Evolutionary conservation across 805 yeast species (phyloP), one percentile per base, ranked within the genome.

Genomic region (Starmerella scarabaei): DNA sequence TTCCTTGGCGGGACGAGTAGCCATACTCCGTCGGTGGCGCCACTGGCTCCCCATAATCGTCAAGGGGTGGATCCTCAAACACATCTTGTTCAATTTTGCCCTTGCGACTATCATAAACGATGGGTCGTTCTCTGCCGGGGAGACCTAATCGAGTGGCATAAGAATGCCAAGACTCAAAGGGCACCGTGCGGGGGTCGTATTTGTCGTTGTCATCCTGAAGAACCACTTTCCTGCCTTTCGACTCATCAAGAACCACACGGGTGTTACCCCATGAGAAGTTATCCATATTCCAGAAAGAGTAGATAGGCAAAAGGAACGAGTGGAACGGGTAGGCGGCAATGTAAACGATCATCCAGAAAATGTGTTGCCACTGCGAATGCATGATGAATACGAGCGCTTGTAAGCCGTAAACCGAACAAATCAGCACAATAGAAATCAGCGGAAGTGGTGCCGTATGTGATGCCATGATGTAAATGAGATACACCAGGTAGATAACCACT

Each of bases 181-280:
- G 64, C 15, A 64, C 58, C 11, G 44, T 35, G 5, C 53, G 44
- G 5, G 62, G 62, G 36, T 63, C 65, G 35, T 59, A 62, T 12
- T 50, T 55, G 29, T 56, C 65, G 3, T 47, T 48, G 23, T 57
- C 60, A 33, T 57, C 59, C 15, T 55, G 58, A 1, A 57, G 51
- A 12, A 63, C 56, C 5, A 57, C 53, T 43, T 69, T 73, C 40
- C 62, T 67, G 32, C 73, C 74, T 45, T 68, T 70, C 45, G 65
- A 66, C 37, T 67, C 77, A 16, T 72, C 76, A 5, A 66, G 65
- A 23, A 73, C 72, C 14, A 67, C 58, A 55, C 80, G 68, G 7
- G 80, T 73, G 46, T 72, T 75, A 52, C 80, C 80, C 80, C 80
- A 73, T 47, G 72, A 60, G 56, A 73, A 73, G 55, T 73, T 73